Evolutionary conservation across 2,329 filamentous ascomycete genomes (phyloP).

Genomic region (Amauroascus niger): DNA sequence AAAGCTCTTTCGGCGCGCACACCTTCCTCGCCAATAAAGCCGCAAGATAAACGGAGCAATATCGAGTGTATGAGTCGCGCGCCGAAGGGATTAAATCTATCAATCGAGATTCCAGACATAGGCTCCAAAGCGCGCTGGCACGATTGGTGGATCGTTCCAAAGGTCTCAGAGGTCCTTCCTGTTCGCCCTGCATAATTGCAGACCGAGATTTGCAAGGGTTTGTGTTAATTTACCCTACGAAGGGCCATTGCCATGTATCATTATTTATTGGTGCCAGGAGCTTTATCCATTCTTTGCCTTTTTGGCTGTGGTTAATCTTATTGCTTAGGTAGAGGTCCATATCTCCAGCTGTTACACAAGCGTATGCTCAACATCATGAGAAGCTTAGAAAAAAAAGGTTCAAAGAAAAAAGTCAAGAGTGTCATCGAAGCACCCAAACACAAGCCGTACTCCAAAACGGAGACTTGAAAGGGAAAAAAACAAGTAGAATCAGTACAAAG

Average conservation of each 20-base stretch:
- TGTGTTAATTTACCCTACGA: not conserved
- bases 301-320: not conserved
- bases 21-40: not conserved
- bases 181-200: not conserved
- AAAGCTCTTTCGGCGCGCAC: conserved; percentile 43
- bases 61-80: conserved; percentile 5
- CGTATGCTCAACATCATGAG: not conserved
- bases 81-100: conserved; percentile 20
- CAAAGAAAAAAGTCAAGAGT: not conserved
- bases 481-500: not conserved
- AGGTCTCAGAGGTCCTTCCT: conserved; percentile 22
- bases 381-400: not conserved
- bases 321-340: not conserved
- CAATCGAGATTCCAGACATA: conserved; percentile 31
- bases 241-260: not conserved
- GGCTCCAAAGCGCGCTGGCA: conserved; percentile 37
- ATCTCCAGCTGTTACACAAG: not conserved
- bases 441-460: not conserved
- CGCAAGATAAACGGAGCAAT: not conserved
- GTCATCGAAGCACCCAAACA: not conserved
- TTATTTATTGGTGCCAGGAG: not conserved
- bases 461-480: not conserved
- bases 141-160: conserved; percentile 39
- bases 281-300: no score
- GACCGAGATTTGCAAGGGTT: no score